Evolutionary conservation across 2,329 filamentous ascomycete species (phyloP), one percentile per base, ranked within the genome.

Genomic region (Diaporthe citri): DNA sequence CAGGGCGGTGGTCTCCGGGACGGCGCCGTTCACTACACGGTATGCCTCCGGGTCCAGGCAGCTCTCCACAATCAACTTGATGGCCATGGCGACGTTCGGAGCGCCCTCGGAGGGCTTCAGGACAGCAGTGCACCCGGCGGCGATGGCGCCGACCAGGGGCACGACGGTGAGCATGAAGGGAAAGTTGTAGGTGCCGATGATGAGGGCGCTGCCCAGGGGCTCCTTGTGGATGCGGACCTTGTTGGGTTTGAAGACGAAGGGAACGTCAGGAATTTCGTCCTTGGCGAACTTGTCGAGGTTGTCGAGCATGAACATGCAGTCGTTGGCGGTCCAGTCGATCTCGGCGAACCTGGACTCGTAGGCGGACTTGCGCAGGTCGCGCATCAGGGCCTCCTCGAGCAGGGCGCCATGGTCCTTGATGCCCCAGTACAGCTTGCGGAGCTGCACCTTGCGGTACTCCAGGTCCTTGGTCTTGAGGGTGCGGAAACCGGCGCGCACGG

Each of bases 101-200:
- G 96, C 89, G 73, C 91, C 90, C 86, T 99, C 97, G 28, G 94
- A 97, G 6, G 97, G 96, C 89, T 99, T 99, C 79, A 98, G 83
- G 28, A 98, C 87, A 62, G 93, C 95, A 8, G 96, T 96, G 84
- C 97, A 98, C 71, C 97, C 97, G 12, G 95, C 96, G 57, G 94
- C 92, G 79, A 99, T 98, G 80, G 96, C 97, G 74, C 96, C 97
- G 77, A 98, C 90, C 76, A 97, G 84, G 2, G 96, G 95, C 1
- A 91, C 90, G 55, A 98, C 82, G 51, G 92, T 91, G 57, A 98
- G 89, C 84, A 96, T 93, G 82, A 98, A 87, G 70, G 97, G 97
- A 83, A 96, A 98, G 87, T 99, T 99, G 90, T 95, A 98, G 57
- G 97, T 92, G 74, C 95, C 95, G 81, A 98, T 97, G 80, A 98